Base-by-base conservation (phyloP, 305 asterid species). In the Nicotiana rustica region DNA sequence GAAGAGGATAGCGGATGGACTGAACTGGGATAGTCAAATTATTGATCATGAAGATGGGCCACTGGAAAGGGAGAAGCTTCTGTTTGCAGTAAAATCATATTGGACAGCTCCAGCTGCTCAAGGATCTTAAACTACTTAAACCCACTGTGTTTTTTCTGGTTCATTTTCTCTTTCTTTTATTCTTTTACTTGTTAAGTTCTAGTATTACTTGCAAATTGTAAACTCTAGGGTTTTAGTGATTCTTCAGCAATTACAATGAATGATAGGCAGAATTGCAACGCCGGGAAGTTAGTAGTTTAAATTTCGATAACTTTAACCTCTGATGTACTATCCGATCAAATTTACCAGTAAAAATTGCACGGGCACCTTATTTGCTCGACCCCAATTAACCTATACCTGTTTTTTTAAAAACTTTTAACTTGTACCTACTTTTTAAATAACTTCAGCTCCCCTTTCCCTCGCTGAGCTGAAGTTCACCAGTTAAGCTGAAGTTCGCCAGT, bases 11-110 rank as follows among this genome's bases (percentile, higher is more conserved):
- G 90, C 90, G 4, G 92, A 90, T 85, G 91, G 90, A 12, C 13
- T 90, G 79, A 84, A 88, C 19, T 90, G 93, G 93, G 89, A 90
- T 8, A 85, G 88, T 78, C 92, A 86, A 81, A 90, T 89, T 29
- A 88, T 90, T 3, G 90, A 89, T 82, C 93, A 90, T 80, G 93
- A 90, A 86, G 91, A 90, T 80, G 93, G 92, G 9, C 91, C 93
- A 29, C 41, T 90, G 47, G 86, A 84, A 80, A 88, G 92, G 83
- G 89, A 90, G 85, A 90, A 90, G 84, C 92, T 90, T 67, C 79
- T 90, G 17, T 90, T 90, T 82, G 93, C 91, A 14, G 92, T 90
- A 6, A 90, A 89, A 65, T 62, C 71, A 18, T 90, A 89, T 41
- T 88, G 88, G 91, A 89, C 92, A 12, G 88, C 89, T 77, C 90